phyloP scores from a whole-genome alignment of 768 basidiomycete genomes.

The Cyclocybe cylindracea region DNA sequence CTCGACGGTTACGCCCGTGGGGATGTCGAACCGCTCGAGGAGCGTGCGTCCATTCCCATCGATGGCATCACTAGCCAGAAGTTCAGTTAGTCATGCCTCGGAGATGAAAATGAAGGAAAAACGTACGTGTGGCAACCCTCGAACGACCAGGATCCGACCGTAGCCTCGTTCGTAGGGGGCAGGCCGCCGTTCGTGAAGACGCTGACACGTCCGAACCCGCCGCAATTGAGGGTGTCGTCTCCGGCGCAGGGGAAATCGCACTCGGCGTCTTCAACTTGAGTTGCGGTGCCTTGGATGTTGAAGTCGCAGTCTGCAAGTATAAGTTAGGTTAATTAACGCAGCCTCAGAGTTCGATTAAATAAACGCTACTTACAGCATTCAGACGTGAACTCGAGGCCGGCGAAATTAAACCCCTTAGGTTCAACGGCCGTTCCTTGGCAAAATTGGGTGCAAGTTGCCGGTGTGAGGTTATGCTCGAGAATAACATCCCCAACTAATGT shows the following conservation, averaged over 20 bases:
- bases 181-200: constrained; percentile 14
- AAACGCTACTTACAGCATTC: constrained; percentile 19
- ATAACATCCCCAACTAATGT: constrained; percentile 15
- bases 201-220: constrained; percentile 11
- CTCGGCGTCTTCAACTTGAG: constrained; percentile 6
- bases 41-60: constrained; percentile 6
- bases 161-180: constrained; percentile 11
- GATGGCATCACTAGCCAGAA: constrained; percentile 7
- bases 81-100: neutral
- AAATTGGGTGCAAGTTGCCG: constrained; percentile 19
- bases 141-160: constrained; percentile 13
- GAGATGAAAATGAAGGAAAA: neutral
- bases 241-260: constrained; percentile 18
- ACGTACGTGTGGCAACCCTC: constrained; percentile 16
- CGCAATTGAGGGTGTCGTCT: constrained; percentile 13
- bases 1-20: constrained; percentile 13
- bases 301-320: constrained; percentile 18
- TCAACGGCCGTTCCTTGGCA: constrained; percentile 15
- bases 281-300: constrained; percentile 20
- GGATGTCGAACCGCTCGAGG: constrained; percentile 12
- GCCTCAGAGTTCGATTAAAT: neutral
- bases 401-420: constrained; percentile 15
- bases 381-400: constrained; percentile 18
- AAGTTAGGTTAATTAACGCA: neutral
- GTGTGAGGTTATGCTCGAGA: constrained; percentile 18